Conservation (phyloP, 768 basidiomycete species). For the Suillus americanus region DNA sequence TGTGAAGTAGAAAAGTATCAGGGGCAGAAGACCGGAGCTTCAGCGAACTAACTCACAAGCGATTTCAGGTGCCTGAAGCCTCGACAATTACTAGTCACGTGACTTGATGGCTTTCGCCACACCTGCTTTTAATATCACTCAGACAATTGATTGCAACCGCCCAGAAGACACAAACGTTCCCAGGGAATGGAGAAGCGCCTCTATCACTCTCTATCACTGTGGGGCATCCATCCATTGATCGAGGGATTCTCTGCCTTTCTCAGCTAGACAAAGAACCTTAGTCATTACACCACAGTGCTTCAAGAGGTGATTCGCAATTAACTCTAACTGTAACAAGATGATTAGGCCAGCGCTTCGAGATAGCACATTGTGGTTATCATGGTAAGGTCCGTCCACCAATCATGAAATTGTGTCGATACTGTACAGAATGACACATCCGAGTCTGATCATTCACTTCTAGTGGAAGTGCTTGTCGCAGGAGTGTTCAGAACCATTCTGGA, state of each 20-base stretch:
- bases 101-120: neutral
- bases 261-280: neutral
- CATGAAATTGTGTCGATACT: neutral
- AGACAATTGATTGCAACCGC: neutral
- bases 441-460: neutral
- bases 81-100: neutral
- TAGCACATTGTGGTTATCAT: neutral
- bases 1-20: neutral
- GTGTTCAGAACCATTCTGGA: neutral
- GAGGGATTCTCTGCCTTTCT: neutral
- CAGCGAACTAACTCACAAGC: neutral
- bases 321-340: neutral
- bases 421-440: neutral
- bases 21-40: neutral
- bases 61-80: neutral
- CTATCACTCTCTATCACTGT: constrained; percentile 4
- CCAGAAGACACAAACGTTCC: neutral
- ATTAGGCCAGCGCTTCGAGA: neutral
- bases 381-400: neutral
- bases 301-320: neutral
- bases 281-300: neutral
- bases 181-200: constrained; percentile 1
- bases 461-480: neutral
- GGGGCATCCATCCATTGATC: neutral
- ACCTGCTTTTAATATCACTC: neutral